A percentile compares a stretch with the other conserved stretches of the same genome.
Evolutionary conservation across 768 basidiomycete genomes (phyloP).

Genomic region (Macrolepiota dolichaula): DNA sequence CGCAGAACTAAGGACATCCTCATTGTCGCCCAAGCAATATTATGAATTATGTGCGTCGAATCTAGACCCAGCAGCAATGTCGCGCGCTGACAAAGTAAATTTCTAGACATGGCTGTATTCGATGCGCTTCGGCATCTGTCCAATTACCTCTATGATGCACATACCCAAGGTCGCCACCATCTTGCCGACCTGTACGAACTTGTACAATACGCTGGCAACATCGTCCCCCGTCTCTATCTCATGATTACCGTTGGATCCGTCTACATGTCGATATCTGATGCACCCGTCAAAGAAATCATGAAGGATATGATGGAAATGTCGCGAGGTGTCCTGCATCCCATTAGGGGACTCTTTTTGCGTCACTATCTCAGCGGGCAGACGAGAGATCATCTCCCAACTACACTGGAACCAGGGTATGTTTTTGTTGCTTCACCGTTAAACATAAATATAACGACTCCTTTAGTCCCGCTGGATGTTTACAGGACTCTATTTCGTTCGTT

Average conservation of each 20-base stretch:
- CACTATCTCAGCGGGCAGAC: conserved; percentile 98
- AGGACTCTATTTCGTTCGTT: conserved; percentile 94
- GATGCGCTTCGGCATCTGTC: conserved; percentile 93
- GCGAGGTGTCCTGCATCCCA: conserved; percentile 94
- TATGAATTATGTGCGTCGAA: conserved; percentile 88
- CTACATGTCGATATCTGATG: conserved; percentile 97
- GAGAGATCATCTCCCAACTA: conserved; percentile 91
- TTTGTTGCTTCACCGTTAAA: neutral
- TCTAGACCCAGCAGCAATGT: neutral
- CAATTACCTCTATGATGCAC: conserved; percentile 96
- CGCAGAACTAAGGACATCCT: conserved; percentile 90
- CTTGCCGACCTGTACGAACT: conserved; percentile 98
- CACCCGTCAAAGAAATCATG: conserved; percentile 99
- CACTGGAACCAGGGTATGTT: conserved; percentile 73
- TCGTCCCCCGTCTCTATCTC: conserved; percentile 90
- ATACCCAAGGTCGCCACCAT: conserved; percentile 87
- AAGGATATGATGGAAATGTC: conserved; percentile 99
- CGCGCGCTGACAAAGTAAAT: neutral
- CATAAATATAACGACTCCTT: conserved; percentile 1
- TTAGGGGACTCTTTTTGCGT: conserved; percentile 89
- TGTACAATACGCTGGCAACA: conserved; percentile 98
- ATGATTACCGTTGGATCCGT: conserved; percentile 99
- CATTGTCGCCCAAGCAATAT: conserved; percentile 94
- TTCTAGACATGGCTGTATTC: conserved; percentile 94
- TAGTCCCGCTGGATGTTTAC: conserved; percentile 84